Base-by-base conservation (phyloP, 192 early-diverging fungal genomes). In the Glomus cerebriforme region DNA sequence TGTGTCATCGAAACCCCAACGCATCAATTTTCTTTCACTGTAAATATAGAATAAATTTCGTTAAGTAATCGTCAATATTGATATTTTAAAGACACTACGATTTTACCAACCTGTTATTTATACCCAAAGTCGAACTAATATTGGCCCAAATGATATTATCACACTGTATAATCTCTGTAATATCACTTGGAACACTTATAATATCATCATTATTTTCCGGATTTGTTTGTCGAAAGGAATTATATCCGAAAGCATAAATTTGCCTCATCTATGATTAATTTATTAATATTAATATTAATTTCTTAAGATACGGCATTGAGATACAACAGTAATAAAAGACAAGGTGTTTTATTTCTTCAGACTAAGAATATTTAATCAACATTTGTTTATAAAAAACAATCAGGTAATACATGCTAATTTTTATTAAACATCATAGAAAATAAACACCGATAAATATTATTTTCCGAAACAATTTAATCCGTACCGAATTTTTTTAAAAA, bases 111-210 rank as follows among this genome's bases (percentile, higher is more conserved):
- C 24, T 32, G 22, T 43, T 47, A 3, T 32, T 34, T n/a, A 31
- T 37, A 0, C 72, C 54, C 17, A 74, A 59, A 37, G 72, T 74
- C 19, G 32, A 29, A 45, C 37, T 29, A 10, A 76, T 35, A 76
- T 76, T 76, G 7, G 74, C 35, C 74, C 74, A 76, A 45, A 76
- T 76, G 22, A 76, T 76, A 8, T 76, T 37, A 63, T 58, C n/a
- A 31, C 70, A 72, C 17, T 49, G 22, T 24, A 26, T 47, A 17
- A 29, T 10, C 6, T 13, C 45, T 7, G 70, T 72, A 29, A 75
- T 75, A 75, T 75, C 73, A 24, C 31, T 75, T 35, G 73, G 58
- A 19, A 31, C 8, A 34, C 47, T 60, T 32, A 75, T 59, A 59
- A 59, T 37, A 32, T 29, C 49, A 59, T 75, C 73, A 31, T 35